phyloP scores from a whole-genome alignment of 1,284 basidiomycete species.

The Microbotryomycetes sp. region DNA sequence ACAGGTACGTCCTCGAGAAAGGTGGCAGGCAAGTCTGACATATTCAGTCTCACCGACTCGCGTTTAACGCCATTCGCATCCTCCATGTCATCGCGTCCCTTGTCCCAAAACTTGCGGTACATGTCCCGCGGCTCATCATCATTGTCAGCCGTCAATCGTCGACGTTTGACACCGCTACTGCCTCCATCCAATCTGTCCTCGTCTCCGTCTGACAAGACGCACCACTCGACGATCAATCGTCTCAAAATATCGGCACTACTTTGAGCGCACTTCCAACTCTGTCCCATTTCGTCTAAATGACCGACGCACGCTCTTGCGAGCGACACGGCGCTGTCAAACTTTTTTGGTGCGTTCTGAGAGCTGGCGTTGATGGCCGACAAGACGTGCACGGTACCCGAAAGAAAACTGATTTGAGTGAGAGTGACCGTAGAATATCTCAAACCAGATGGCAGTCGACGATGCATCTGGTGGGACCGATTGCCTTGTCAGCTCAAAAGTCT shows the following conservation, averaged over 20 bases:
- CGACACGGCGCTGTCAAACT: neutral
- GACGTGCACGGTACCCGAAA: conserved; percentile 57
- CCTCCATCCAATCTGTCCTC: too few species aligned
- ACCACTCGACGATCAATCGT: neutral
- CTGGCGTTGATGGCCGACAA: conserved; percentile 46
- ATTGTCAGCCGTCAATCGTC: neutral
- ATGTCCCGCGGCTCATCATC: neutral
- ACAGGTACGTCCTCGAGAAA: too few species aligned
- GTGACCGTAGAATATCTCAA: conserved; percentile 58
- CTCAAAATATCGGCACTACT: neutral
- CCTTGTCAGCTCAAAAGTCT: conserved; percentile 34
- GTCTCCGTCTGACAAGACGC: neutral
- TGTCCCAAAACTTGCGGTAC: neutral
- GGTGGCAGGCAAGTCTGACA: too few species aligned
- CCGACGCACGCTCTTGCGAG: neutral
- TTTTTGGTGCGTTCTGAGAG: neutral
- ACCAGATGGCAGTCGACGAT: conserved; percentile 43
- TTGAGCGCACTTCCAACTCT: neutral
- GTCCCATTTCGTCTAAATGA: neutral
- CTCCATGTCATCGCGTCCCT: too few species aligned
- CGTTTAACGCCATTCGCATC: too few species aligned
- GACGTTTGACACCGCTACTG: neutral
- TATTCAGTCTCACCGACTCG: too few species aligned
- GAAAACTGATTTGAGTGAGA: conserved; percentile 56
- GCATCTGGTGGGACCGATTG: neutral